phyloP scores from a whole-genome alignment of 331 rosid genomes.

The Rhamnella rubrinervis region DNA sequence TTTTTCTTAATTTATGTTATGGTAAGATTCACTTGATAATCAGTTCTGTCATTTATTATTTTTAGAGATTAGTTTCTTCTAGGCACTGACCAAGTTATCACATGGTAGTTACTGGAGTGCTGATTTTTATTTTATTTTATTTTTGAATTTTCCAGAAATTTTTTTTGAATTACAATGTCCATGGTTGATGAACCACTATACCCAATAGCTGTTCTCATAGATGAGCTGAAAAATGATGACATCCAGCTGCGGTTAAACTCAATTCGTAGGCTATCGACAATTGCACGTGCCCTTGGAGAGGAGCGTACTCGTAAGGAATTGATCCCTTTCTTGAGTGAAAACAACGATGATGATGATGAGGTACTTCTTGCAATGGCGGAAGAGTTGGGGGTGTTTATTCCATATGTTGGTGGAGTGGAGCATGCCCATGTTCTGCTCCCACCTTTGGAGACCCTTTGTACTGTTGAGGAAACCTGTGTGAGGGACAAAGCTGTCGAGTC shows the following conservation, averaged over 20 bases:
- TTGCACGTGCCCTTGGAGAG: constrained; percentile 97
- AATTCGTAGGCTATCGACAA: constrained; percentile 87
- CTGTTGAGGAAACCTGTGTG: constrained; percentile 96
- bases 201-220: constrained; percentile 94
- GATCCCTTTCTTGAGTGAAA: constrained; percentile 87
- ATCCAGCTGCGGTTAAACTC: constrained; percentile 90
- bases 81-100: not conserved
- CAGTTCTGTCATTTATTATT: not conserved
- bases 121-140: constrained; percentile 16
- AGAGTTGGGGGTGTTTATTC: constrained; percentile 92
- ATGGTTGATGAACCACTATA: constrained; percentile 84
- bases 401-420: constrained; percentile 97
- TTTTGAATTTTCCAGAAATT: constrained; percentile 31
- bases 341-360: constrained; percentile 91
- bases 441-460: constrained; percentile 83
- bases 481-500: constrained; percentile 95
- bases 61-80: not conserved
- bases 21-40: not conserved
- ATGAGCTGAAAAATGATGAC: constrained; percentile 93
- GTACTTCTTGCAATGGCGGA: constrained; percentile 99
- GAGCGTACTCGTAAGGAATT: constrained; percentile 89
- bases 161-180: constrained; percentile 43
- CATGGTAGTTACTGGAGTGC: constrained; percentile 5
- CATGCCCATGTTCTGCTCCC: constrained; percentile 85
- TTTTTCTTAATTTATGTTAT: not conserved